A percentile compares a stretch with the other conserved stretches of the same genome.
phyloP scores from a whole-genome alignment of 805 yeast genomes.

The Candida ficus region DNA sequence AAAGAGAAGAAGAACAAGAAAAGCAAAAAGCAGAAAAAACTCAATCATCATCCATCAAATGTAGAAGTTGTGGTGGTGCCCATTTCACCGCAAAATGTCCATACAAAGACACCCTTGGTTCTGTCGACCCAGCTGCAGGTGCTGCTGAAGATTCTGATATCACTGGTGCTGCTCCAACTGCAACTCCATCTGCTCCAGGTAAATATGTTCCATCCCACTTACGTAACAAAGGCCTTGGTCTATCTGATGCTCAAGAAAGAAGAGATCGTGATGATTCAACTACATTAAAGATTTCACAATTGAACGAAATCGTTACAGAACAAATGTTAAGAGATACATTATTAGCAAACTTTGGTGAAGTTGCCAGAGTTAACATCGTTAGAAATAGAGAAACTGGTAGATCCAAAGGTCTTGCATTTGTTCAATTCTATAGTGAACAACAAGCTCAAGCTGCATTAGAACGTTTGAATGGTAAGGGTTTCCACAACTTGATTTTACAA shows the following conservation, averaged over 20 bases:
- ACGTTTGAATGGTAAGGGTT: conserved; percentile 82
- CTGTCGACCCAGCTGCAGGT: conserved; percentile 36
- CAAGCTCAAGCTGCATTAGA: conserved; percentile 77
- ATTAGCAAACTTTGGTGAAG: conserved; percentile 58
- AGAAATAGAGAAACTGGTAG: conserved; percentile 91
- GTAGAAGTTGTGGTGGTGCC: conserved; percentile 92
- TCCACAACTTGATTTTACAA: conserved; percentile 77
- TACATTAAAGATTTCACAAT: conserved; percentile 86
- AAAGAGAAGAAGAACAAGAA: conserved; percentile 53
- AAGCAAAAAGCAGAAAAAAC: conserved; percentile 41
- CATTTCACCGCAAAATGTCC: conserved; percentile 97
- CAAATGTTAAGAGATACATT: conserved; percentile 70
- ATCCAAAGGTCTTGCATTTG: conserved; percentile 94
- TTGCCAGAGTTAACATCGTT: conserved; percentile 73
- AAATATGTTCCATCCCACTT: conserved; percentile 62
- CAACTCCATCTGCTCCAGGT: conserved; percentile 34
- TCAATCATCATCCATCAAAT: conserved; percentile 47
- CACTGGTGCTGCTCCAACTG: conserved; percentile 52
- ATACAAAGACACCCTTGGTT: conserved; percentile 77
- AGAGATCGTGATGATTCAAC: conserved; percentile 78
- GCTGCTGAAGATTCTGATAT: conserved; percentile 34
- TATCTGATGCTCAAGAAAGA: conserved; percentile 31
- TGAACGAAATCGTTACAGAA: conserved; percentile 82
- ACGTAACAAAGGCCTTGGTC: conserved; percentile 36
- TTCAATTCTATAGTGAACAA: conserved; percentile 63